Evolutionary conservation across 2,329 filamentous ascomycete species (phyloP).

Genomic region (Chalara sp.): DNA sequence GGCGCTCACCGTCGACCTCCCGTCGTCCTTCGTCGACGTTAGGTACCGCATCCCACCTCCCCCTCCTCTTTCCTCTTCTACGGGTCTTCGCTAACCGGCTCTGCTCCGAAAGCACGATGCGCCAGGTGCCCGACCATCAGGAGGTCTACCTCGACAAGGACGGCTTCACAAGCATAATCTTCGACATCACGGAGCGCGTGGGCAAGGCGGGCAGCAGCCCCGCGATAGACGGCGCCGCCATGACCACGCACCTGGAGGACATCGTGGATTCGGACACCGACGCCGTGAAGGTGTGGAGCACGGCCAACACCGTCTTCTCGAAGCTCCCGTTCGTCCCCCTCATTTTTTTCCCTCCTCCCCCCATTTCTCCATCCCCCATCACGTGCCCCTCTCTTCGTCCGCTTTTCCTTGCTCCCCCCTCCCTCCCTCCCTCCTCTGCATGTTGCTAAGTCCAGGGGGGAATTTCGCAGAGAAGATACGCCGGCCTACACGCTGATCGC

Average conservation of each 20-base stretch:
- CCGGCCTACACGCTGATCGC: slow-evolving; percentile 66
- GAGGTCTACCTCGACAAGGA: slow-evolving; percentile 83
- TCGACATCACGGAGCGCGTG: slow-evolving; percentile 85
- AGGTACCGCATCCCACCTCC: slow-evolving; percentile 43
- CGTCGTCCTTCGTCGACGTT: slow-evolving; percentile 63
- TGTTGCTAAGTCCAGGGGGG: too few relatives aligned
- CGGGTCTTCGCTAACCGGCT: too few relatives aligned
- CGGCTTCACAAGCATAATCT: slow-evolving; percentile 79
- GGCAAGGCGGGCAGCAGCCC: slow-evolving; percentile 44
- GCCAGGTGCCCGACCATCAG: slow-evolving; percentile 79
- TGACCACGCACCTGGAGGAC: slow-evolving; percentile 63
- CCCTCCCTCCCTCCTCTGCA: too few relatives aligned
- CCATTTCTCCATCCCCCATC: background rate
- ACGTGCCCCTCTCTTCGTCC: slow-evolving; percentile 2
- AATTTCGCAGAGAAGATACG: slow-evolving; percentile 35
- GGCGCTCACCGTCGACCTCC: slow-evolving; percentile 63
- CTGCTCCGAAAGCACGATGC: slow-evolving; percentile 43
- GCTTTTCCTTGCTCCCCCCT: background rate
- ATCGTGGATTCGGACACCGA: slow-evolving; percentile 59
- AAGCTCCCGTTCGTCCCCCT: slow-evolving; percentile 34
- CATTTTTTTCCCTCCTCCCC: slow-evolving; percentile 2
- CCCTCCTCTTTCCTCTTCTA: slow-evolving; percentile 5
- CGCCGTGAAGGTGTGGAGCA: slow-evolving; percentile 59
- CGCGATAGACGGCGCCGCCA: slow-evolving; percentile 62
- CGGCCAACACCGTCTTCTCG: slow-evolving; percentile 52